Evolutionary conservation across 2,329 filamentous ascomycete species (phyloP), one percentile per base, ranked within the genome.

Genomic region (Neospermospora avenae): DNA sequence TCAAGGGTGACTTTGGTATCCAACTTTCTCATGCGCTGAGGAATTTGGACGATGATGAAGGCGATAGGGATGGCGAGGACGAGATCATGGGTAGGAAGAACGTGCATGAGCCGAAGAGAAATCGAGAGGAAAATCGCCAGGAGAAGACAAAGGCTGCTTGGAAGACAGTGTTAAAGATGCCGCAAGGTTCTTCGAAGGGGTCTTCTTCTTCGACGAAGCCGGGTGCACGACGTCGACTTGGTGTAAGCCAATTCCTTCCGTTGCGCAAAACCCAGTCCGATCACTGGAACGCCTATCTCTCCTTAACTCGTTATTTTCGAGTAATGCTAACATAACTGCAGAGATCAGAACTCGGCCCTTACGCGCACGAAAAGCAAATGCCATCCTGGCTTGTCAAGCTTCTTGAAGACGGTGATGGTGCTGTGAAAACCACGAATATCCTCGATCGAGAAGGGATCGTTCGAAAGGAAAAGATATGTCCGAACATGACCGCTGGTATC

Each of bases 331-430:
- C 53, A 35, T 54, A 55, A 56, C 25, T 37, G 5, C 65, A 72
- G 68, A 82, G 80, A 75, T 79, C 71, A 10, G 87, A 92, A 68
- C 77, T 93, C 14, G 90, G 90, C 0, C 84, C 84, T 25, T 85
- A 89, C 74, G 88, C 88, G 1, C 78, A 90, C 66, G 90, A 93
- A 72, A 83, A 86, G 42, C 80, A 83, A 65, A 93, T 93, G 90
- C 90, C 90, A 0, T 75, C 78, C 8, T 89, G 84, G 84, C 80
- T 93, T 1, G 79, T 82, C 16, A 77, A 78, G 14, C 76, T 90
- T 64, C 78, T 93, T 1, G 81, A 65, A 63, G 80, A 65, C 44
- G 80, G 84, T 16, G 80, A 85, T 16, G 82, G 83, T 13, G 81
- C 82, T 57, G 76, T 81, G 35, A 80, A 77, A 28, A 78, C 78